phyloP scores from a whole-genome alignment of 2,329 filamentous ascomycete species.

The Cladosporium sp. region DNA sequence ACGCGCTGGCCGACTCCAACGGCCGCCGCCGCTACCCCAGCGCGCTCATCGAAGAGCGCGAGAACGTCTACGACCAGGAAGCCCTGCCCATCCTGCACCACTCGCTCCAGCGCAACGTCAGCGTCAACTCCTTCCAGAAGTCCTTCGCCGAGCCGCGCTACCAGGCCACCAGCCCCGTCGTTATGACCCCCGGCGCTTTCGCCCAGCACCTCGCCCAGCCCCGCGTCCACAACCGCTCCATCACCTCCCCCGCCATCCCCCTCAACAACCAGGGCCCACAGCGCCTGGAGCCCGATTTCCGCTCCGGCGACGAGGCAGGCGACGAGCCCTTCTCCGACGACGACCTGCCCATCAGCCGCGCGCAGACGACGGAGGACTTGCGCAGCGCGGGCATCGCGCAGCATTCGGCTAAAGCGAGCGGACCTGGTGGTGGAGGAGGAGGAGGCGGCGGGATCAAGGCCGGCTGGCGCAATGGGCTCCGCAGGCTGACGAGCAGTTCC shows the following conservation, averaged over 20 bases:
- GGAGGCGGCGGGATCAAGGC: conserved; percentile 34
- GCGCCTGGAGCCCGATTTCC: conserved; percentile 51
- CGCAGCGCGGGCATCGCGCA: conserved; percentile 11
- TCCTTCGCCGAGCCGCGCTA: conserved; percentile 70
- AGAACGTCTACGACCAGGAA: conserved; percentile 86
- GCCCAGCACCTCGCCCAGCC: conserved; percentile 49
- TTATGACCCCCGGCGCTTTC: conserved; percentile 53
- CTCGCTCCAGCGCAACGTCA: conserved; percentile 65
- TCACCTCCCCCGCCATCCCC: conserved; percentile 67
- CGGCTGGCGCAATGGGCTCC: conserved; percentile 49
- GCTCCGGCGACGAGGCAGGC: conserved; percentile 69
- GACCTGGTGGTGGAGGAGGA: too few relatives aligned
- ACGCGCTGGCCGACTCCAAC: conserved; percentile 14
- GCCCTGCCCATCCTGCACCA: conserved; percentile 85
- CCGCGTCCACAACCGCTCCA: conserved; percentile 64
- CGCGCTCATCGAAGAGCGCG: conserved; percentile 52
- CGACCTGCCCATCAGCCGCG: conserved; percentile 48
- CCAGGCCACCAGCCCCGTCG: conserved; percentile 39
- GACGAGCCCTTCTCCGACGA: conserved; percentile 65
- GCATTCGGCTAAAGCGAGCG: conserved; percentile 20
- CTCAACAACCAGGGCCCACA: conserved; percentile 26
- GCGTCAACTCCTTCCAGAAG: conserved; percentile 73
- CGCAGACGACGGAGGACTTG: conserved; percentile 21
- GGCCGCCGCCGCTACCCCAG: conserved; percentile 16
- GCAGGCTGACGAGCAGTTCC: conserved; percentile 55